phyloP scores from a whole-genome alignment of 805 yeast species.

The Candida jianshihensis region DNA sequence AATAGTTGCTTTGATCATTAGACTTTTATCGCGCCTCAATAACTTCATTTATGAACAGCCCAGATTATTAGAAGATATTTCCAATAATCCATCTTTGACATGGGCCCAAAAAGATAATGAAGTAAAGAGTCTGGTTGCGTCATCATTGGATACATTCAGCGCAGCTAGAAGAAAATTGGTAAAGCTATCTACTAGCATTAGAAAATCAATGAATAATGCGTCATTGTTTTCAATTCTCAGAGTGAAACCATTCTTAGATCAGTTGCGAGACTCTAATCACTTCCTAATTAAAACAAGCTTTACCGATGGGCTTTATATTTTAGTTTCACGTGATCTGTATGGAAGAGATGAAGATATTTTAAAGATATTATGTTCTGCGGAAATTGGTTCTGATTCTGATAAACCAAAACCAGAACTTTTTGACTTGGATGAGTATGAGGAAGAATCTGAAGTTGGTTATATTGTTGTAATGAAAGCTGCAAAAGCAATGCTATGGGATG shows the following conservation, averaged over 20 bases:
- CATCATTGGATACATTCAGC: conserved; percentile 64
- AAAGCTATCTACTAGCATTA: conserved; percentile 64
- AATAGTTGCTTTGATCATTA: conserved; percentile 56
- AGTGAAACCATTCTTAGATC: conserved; percentile 44
- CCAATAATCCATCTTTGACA: conserved; percentile 1
- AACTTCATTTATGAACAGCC: conserved; percentile 69
- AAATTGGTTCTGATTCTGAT: conserved; percentile 43
- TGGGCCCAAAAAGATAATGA: conserved; percentile 25
- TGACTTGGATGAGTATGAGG: conserved; percentile 20
- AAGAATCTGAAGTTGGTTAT: conserved; percentile 43
- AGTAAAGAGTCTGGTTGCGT: conserved; percentile 34
- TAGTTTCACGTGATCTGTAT: conserved; percentile 53
- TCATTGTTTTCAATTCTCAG: conserved; percentile 50
- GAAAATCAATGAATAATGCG: conserved; percentile 69
- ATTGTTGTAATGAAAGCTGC: conserved; percentile 69
- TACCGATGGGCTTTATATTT: conserved; percentile 67
- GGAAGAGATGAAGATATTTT: conserved; percentile 37
- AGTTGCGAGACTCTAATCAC: conserved; percentile 61
- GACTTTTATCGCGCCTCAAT: conserved; percentile 60
- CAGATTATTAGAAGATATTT: conserved; percentile 47
- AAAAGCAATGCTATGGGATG: conserved; percentile 89
- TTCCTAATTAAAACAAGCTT: conserved; percentile 70
- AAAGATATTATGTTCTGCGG: conserved; percentile 37
- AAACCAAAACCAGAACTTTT: conserved; percentile 19
- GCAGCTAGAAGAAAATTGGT: conserved; percentile 74